Base-by-base conservation (phyloP, 305 asterid species). In the Withania somnifera region DNA sequence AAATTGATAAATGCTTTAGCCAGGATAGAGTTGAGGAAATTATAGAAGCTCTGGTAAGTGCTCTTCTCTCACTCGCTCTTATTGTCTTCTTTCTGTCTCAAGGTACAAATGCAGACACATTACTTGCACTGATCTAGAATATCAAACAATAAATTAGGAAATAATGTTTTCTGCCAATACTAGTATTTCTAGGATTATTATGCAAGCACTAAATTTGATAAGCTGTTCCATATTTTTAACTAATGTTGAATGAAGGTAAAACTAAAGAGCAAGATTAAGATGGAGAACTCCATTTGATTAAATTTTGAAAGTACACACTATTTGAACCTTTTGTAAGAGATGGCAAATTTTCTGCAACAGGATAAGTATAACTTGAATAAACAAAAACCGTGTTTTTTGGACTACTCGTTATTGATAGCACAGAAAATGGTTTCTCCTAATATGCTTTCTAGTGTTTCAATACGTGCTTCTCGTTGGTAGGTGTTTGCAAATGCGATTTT, bases 21-120 rank as follows among this genome's bases (percentile, higher is more conserved):
- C 88, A 84, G 52, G 97, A 97, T 69, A 93, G 97, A 1, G 81
- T 93, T 88, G 99, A 97, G 90, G 99, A 94, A 87, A 97, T 94
- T 53, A 84, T 94, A 71, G 93, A 91, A 83, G 93, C 96, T 84
- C 86, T 97, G 94, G 98, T 97, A 87, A 89, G 95, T 82, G n/a
- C 45, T 47, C 45, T 45, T 73, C 17, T n/a, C n/a, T n/a, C n/a
- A 8, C 61, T 75, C 3, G 1, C 69, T 77, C 75, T 52, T 50
- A 15, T 78, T 81, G 53, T 60, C 73, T n/a, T n/a, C 51, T 54
- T 26, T 50, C 60, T 75, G 26, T 75, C 47, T 50, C 58, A 52
- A 20, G 20, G 11, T 56, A 45, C 34, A 66, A 69, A 67, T 77
- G 45, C 73, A 69, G 53, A 30, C 30, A 9, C 42, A 28, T 45